phyloP scores from a whole-genome alignment of 164 flowering plant species.

The Vitis vinifera region DNA sequence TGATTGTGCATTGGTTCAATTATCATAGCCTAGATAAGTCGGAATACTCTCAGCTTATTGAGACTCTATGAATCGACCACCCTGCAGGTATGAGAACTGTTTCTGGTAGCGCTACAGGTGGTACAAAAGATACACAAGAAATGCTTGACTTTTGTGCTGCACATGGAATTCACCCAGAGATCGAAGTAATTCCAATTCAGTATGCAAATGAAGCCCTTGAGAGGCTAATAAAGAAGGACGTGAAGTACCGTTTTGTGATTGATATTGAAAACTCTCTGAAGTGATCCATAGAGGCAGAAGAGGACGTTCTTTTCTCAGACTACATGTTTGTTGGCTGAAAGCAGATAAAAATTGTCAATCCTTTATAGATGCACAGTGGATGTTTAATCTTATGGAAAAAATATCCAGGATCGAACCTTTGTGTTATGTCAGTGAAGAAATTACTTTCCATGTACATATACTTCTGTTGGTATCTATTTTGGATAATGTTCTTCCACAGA shows the following conservation, averaged over 20 bases:
- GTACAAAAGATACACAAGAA: constrained; percentile 73
- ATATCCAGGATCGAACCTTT: too few species aligned
- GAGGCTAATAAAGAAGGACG: constrained; percentile 73
- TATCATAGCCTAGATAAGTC: too few species aligned
- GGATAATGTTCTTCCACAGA: too few species aligned
- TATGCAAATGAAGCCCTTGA: constrained; percentile 83
- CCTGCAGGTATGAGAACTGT: constrained; percentile 62
- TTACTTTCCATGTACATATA: too few species aligned
- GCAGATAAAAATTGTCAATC: too few species aligned
- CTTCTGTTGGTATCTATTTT: too few species aligned
- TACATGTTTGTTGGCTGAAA: too few species aligned
- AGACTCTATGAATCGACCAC: background rate
- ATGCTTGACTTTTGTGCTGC: constrained; percentile 87
- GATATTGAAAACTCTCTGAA: constrained; percentile 71
- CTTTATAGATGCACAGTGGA: too few species aligned
- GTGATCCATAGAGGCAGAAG: constrained; percentile 23
- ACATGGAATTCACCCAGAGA: constrained; percentile 63
- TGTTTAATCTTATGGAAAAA: too few species aligned
- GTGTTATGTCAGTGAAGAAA: too few species aligned
- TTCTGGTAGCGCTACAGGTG: constrained; percentile 75
- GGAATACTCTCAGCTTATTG: background rate
- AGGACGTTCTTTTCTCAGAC: background rate
- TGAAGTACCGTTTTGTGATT: constrained; percentile 86
- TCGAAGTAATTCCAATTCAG: constrained; percentile 73
- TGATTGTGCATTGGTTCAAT: too few species aligned